Conservation (phyloP, 768 basidiomycete species). For the Rubroboletus pulcherrimus region DNA sequence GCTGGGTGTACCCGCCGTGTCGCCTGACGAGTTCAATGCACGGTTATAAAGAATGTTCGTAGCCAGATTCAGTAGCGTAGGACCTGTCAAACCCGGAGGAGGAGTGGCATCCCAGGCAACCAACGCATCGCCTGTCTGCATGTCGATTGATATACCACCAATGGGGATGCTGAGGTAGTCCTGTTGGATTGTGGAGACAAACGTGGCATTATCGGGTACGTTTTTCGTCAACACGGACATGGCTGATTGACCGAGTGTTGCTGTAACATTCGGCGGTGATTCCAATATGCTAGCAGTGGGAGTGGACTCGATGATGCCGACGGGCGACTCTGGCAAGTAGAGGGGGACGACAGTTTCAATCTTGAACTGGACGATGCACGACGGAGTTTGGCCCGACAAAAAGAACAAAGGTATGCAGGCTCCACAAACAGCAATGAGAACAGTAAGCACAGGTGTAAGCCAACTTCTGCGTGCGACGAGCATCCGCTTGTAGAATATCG, state of each 20-base stretch:
- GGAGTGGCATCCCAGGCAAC: constrained; percentile 71
- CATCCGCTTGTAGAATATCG: constrained; percentile 69
- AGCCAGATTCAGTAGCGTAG: constrained; percentile 62
- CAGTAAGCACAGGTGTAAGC: constrained; percentile 56
- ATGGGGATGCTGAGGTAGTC: constrained; percentile 53
- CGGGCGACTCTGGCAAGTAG: constrained; percentile 50
- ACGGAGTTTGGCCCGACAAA: constrained; percentile 47
- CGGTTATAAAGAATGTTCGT: constrained; percentile 64
- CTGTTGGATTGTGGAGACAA: constrained; percentile 48
- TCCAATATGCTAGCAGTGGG: constrained; percentile 39
- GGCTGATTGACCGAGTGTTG: constrained; percentile 42
- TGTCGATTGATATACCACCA: constrained; percentile 67
- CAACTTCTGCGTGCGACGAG: constrained; percentile 65
- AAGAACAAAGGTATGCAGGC: constrained; percentile 67
- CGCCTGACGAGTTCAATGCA: constrained; percentile 52
- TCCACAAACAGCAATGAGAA: constrained; percentile 56
- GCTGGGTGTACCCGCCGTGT: constrained; percentile 35
- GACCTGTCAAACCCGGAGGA: constrained; percentile 54
- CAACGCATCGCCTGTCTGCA: constrained; percentile 44
- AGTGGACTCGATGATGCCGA: constrained; percentile 31
- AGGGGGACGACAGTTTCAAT: constrained; percentile 42
- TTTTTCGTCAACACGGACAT: constrained; percentile 35
- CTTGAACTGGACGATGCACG: constrained; percentile 44
- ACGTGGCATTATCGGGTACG: constrained; percentile 55
- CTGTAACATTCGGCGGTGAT: constrained; percentile 52